Evolutionary conservation across 179 eudicot species (phyloP).

Genomic region (Spinacia oleracea): DNA sequence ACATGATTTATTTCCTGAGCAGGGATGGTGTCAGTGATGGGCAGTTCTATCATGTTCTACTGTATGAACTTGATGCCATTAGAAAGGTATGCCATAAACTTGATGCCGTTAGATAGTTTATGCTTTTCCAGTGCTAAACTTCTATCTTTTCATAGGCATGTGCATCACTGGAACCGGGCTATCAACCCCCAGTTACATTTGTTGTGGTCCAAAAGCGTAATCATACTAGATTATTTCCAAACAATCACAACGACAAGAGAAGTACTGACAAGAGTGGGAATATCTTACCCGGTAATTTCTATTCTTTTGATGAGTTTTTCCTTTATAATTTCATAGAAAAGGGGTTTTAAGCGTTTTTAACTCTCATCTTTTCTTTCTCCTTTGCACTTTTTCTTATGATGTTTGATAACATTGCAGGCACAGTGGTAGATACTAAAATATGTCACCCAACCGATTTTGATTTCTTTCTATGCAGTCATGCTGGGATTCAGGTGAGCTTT

Average conservation of each 20-base stretch:
- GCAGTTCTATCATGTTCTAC: conserved; percentile 83
- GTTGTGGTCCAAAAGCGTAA: conserved; percentile 96
- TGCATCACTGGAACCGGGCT: conserved; percentile 79
- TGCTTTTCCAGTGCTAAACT: conserved; percentile 14
- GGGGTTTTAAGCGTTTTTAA: neutral
- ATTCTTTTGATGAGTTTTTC: neutral
- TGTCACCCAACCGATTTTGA: conserved; percentile 96
- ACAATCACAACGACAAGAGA: conserved; percentile 67
- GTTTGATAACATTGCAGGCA: conserved; percentile 44
- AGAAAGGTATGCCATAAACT: conserved; percentile 61
- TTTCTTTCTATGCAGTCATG: conserved; percentile 87
- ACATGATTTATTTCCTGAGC: conserved; percentile 16
- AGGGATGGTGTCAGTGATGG: conserved; percentile 98
- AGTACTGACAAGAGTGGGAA: conserved; percentile 82
- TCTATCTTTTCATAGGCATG: conserved; percentile 56
- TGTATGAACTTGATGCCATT: conserved; percentile 85
- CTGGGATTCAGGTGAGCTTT: conserved; percentile 73
- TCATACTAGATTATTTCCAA: conserved; percentile 82
- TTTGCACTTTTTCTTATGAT: neutral
- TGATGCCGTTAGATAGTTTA: neutral
- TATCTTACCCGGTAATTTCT: conserved; percentile 72
- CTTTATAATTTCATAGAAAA: neutral
- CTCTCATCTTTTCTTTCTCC: neutral
- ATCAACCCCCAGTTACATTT: conserved; percentile 94
- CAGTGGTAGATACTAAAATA: conserved; percentile 80